phyloP scores from a whole-genome alignment of 192 early-diverging fungal species.

The Entrophospora sp. region DNA sequence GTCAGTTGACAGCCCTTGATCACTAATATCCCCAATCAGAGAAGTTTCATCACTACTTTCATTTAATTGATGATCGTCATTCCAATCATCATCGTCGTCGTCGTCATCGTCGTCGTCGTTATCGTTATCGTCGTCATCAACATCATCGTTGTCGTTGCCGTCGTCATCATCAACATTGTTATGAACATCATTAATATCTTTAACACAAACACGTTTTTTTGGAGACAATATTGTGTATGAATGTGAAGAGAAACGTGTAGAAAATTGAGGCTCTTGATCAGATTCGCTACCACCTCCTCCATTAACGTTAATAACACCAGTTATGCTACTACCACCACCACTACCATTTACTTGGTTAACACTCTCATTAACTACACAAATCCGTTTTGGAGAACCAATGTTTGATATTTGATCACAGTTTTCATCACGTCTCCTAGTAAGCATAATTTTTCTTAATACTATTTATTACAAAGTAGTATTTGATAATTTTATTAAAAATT shows the following conservation, averaged over 20 bases:
- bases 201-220: constrained; percentile 10
- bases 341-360: no score
- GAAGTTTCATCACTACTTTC: constrained; percentile 19
- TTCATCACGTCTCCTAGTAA: constrained; percentile 17
- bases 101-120: constrained; percentile 29
- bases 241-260: background rate
- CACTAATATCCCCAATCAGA: constrained; percentile 11
- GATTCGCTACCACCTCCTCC: no score
- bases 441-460: background rate
- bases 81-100: constrained; percentile 31
- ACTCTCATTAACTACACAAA: no score
- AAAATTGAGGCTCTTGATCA: constrained; percentile 6
- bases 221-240: background rate
- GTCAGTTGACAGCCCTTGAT: background rate
- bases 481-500: no score
- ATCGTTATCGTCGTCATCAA: constrained; percentile 26
- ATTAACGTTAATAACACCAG: no score
- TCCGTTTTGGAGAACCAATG: constrained; percentile 1
- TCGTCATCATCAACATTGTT: constrained; percentile 18
- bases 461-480: no score
- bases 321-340: no score
- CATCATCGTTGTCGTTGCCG: constrained; percentile 23
- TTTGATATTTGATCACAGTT: background rate
- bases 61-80: constrained; percentile 14
- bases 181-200: background rate